These are phyloP conservation scores for Saccharomycopsis guyanensis DNA, from an alignment of 805 yeast species.

Conservation along the genomic window DNA sequence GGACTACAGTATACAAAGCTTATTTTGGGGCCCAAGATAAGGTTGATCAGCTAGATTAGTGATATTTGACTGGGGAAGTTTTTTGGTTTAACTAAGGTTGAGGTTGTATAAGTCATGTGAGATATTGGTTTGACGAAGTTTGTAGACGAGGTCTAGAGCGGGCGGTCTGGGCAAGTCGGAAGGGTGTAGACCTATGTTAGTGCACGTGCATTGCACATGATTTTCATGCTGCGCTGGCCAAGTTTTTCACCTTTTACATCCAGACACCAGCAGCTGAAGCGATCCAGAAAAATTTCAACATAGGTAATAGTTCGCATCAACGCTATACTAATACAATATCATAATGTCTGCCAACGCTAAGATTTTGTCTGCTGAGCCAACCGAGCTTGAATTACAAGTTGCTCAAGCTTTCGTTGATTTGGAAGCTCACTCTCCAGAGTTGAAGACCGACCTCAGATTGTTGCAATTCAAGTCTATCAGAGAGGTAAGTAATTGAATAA, in stretches of 20 bases:
- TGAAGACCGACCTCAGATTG: slow-evolving; percentile 96
- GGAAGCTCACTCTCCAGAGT: slow-evolving; percentile 88
- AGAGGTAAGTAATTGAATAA: slow-evolving; percentile 46
- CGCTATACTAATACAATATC: slow-evolving; percentile 6
- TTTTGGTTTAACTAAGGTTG: no score
- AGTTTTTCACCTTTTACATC: no score
- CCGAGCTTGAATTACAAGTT: slow-evolving; percentile 98
- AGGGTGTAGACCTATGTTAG: no score
- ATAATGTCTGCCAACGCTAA: slow-evolving; percentile 95
- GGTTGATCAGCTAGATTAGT: neutral
- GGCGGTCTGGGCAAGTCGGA: no score
- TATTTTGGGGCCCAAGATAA: neutral
- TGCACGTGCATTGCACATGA: no score
- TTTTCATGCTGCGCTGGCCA: no score
- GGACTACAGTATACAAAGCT: slow-evolving; percentile 27
- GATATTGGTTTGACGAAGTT: no score
- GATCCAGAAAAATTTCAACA: neutral
- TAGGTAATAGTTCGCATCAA: slow-evolving; percentile 7
- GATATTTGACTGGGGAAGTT: no score
- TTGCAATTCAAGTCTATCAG: slow-evolving; percentile 97
- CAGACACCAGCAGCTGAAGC: no score
- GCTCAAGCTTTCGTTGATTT: slow-evolving; percentile 97
- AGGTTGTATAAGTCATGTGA: no score
- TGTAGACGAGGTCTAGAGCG: no score
- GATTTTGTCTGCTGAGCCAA: slow-evolving; percentile 90